phyloP scores from a whole-genome alignment of 208 protist species.

The Trypanosoma avium region DNA sequence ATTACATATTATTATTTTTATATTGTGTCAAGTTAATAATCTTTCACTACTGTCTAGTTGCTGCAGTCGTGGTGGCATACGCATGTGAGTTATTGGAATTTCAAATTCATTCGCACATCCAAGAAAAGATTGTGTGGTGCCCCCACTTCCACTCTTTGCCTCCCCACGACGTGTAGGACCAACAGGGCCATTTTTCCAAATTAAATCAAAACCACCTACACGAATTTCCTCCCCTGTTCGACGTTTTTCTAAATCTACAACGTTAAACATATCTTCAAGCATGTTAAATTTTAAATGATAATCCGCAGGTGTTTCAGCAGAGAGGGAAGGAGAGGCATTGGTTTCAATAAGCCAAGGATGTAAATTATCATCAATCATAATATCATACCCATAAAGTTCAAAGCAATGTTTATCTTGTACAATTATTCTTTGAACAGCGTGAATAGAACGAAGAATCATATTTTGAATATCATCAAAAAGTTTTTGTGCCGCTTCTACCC shows the following conservation, averaged over 20 bases:
- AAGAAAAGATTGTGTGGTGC: conserved; percentile 44
- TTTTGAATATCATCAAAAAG: conserved; percentile 93
- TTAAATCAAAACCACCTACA: conserved; percentile 89
- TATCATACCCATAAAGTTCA: conserved; percentile 92
- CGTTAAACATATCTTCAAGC: conserved; percentile 92
- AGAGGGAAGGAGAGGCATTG: conserved; percentile 91
- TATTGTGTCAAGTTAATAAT: conserved; percentile 54
- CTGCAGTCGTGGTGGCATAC: conserved; percentile 79
- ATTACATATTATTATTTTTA: neutral
- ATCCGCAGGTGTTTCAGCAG: conserved; percentile 92
- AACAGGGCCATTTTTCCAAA: conserved; percentile 82
- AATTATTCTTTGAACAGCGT: conserved; percentile 78
- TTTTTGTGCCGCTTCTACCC: conserved; percentile 74
- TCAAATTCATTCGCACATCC: conserved; percentile 86
- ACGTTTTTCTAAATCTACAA: conserved; percentile 86
- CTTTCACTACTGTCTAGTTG: conserved; percentile 71
- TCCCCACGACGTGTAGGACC: conserved; percentile 21
- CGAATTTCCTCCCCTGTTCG: conserved; percentile 72
- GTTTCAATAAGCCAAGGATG: conserved; percentile 91
- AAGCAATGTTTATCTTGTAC: conserved; percentile 87
- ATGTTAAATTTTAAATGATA: conserved; percentile 96
- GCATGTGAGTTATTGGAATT: conserved; percentile 84
- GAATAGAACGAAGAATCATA: conserved; percentile 87
- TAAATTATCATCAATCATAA: conserved; percentile 87
- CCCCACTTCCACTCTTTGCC: neutral